Conservation (phyloP, 78 protist species). For the Cavenderia fasciculata region DNA sequence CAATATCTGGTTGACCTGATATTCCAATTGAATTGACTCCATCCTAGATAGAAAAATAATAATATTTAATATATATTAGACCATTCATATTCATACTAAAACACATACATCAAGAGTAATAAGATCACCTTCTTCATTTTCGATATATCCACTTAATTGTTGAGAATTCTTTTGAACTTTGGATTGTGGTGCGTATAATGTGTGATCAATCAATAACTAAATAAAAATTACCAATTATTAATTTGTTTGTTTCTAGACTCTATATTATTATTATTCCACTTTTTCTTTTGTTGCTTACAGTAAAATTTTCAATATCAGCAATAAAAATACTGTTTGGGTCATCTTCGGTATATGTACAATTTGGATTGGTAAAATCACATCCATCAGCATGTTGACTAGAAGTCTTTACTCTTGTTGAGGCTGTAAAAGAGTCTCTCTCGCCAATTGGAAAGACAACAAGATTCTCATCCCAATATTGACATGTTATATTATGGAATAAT, state of each 20-base stretch:
- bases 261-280: not conserved
- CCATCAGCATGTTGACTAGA: not conserved
- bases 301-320: slow-evolving; percentile 43
- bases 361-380: slow-evolving; percentile 7
- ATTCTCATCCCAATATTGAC: not conserved
- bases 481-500: not conserved
- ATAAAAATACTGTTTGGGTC: not conserved
- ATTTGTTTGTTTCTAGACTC: not conserved
- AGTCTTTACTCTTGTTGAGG: not conserved
- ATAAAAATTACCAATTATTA: not conserved
- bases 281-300: too few relatives aligned
- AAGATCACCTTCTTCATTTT: not conserved
- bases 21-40: slow-evolving; percentile 11
- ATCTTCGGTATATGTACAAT: not conserved
- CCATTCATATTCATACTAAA: not conserved
- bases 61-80: not conserved
- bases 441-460: not conserved
- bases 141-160: slow-evolving; percentile 14
- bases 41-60: not conserved
- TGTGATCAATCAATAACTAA: slow-evolving; percentile 38
- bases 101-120: not conserved
- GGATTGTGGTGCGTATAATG: slow-evolving; percentile 26
- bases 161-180: slow-evolving; percentile 41
- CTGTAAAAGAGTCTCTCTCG: not conserved
- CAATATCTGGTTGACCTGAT: slow-evolving; percentile 27